Evolutionary conservation across 2,329 filamentous ascomycete genomes (phyloP), one percentile per base, ranked within the genome.

Genomic region (Tolypocladium pustulatum): DNA sequence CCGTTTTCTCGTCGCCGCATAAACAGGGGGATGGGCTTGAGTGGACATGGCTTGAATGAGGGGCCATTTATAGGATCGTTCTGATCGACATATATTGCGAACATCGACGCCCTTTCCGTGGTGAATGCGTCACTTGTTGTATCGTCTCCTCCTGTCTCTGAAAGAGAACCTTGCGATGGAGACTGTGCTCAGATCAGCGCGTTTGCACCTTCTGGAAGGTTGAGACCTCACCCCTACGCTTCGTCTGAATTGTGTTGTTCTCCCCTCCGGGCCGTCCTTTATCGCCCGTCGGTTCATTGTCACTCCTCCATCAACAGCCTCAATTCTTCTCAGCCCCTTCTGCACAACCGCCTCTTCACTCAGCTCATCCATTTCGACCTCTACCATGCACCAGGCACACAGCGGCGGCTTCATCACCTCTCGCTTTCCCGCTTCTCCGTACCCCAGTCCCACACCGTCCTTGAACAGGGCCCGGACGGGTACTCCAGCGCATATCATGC

Each of bases 1-100:
- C 3, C 25, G 2, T 15, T 40, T 17, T 49, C 32, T 30, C 37
- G 25, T 32, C 53, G 63, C 53, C 71, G 73, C 76, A 81, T 81
- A 67, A 76, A 78, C 17, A 63, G 60, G 0, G 81, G 81, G 13
- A 83, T 74, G 1, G 80, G 78, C 61, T 83, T 84, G 13, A 78
- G 72, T 4, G 72, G 75, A 57, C 73, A 75, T 1, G 79, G 77
- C 61, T 70, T 73, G 64, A 83, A 83, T 2, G 76, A 71, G 4
- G 72, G 69, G 12, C 73, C 68, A 17, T 76, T 73, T 13, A 82
- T 60, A 0, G 81, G 81, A 60, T 84, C 76, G 34, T 70, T 68
- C 5, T 81, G 74, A 38, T 78, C 76, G 8, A 83, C 74, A 66
- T 81, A 83, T 7, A 82, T 75, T 1, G 71, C 68, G 3, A 72